Evolutionary conservation across 495 filamentous ascomycete genomes (phyloP), one percentile per base, ranked within the genome.

Genomic region (Annulohypoxylon maeteangense): DNA sequence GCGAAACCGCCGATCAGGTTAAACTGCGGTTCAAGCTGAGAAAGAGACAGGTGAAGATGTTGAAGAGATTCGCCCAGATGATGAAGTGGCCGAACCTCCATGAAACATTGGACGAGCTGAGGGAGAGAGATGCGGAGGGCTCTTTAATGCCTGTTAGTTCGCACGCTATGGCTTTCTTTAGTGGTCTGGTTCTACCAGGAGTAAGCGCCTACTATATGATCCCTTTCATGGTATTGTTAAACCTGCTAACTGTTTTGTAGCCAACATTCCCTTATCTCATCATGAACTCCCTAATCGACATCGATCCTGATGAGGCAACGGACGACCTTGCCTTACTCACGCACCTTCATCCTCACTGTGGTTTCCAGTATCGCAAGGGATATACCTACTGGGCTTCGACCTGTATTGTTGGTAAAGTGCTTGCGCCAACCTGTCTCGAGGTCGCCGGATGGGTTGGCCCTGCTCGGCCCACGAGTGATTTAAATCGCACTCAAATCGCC

Each of bases 11-110:
- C 25, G 82, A 79, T 57, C 78, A 78, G 63, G 83, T 90, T 55
- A 81, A 81, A 25, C 83, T 91, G 36, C 83, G 82, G 23, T 86
- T 82, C 75, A 92, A 91, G 78, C 82, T 87, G 62, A 81, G 79
- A 62, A 78, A 79, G 61, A 81, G 82, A 27, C 90, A 93, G 73
- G 84, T 90, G 38, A 86, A 86, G 65, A 87, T 88, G 67, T 81
- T 93, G 40, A 85, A 86, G 63, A 83, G 85, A 16, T 91, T 93
- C 68, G 88, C 89, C 11, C 84, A 87, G 70, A 88, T 85, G 55
- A 86, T 93, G 82, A 91, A 91, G 73, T 93, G 90, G 90, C 89
- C 90, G 7, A 90, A 91, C 72, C 87, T 91, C 65, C 78, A 78
- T 58, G 86, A 89, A 63, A 86, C 91, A 20, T 79, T 90, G 53